Percentiles rank a stretch among this genome's conserved stretches.
These are phyloP conservation scores for Amphichorda felina DNA, from an alignment of 2,329 filamentous ascomycete species.

Conservation along the genomic window DNA sequence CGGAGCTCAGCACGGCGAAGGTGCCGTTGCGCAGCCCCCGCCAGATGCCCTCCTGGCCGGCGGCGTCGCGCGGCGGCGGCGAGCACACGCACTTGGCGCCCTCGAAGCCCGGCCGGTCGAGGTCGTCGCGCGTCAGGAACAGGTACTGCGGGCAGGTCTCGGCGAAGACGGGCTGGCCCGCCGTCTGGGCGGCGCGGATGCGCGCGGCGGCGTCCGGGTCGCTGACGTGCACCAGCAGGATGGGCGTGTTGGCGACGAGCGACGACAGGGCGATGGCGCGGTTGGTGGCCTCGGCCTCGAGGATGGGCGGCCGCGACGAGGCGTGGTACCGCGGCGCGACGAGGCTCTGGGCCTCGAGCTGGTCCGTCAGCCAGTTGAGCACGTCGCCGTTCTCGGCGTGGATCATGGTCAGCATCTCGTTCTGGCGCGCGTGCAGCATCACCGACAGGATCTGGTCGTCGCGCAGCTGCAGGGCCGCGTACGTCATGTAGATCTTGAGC, in stretches of 20 bases:
- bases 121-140: conserved; percentile 36
- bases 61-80: conserved; percentile 34
- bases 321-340: conserved; percentile 39
- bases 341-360: conserved; percentile 33
- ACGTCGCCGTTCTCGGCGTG: conserved; percentile 43
- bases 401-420: conserved; percentile 40
- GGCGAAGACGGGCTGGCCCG: conserved; percentile 35
- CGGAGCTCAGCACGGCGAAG: conserved; percentile 35
- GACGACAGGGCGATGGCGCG: conserved; percentile 36
- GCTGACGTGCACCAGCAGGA: conserved; percentile 41
- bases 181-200: conserved; percentile 34
- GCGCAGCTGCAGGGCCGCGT: conserved; percentile 33
- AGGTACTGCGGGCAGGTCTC: conserved; percentile 47
- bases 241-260: conserved; percentile 33
- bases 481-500: conserved; percentile 42
- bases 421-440: conserved; percentile 31
- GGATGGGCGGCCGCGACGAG: conserved; percentile 32
- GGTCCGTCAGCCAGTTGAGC: conserved; percentile 39
- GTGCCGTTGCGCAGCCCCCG: conserved; percentile 35
- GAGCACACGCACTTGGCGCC: conserved; percentile 42
- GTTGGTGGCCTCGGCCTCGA: conserved; percentile 40
- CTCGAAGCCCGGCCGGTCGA: conserved; percentile 38
- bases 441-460: conserved; percentile 38
- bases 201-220: conserved; percentile 30
- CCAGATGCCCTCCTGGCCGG: conserved; percentile 39